Base-by-base conservation (phyloP, 2,329 filamentous ascomycete species). In the Cryoendolithus antarcticus region DNA sequence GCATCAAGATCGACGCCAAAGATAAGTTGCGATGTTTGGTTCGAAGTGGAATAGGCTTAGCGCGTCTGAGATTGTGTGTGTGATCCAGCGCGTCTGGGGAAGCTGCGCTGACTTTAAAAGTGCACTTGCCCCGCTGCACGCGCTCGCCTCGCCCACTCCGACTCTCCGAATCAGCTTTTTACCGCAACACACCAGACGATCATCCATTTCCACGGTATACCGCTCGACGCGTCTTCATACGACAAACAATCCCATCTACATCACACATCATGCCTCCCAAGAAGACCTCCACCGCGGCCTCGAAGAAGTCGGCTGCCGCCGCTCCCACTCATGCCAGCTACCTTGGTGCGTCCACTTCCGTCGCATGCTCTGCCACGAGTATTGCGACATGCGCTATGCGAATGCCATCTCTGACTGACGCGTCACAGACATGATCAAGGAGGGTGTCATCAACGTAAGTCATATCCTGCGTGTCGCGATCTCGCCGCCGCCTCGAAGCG, bases 361-460 rank as follows among this genome's bases (percentile, higher is more conserved):
- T 64, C 59, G 50, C 61, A 58, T 55, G 43, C 60, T 58, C 58
- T 61, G 53, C 62, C 57, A 47, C 47, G 24, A n/a, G 12, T 31
- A 35, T 33, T 30, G 12, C 8, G 24, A 34, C 32, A 29, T 30
- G n/a, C 2, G 13, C 8, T 4, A 3, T n/a, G 9, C n/a, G 5
- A 27, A 15, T 31, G 10, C n/a, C 5, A 27, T 28, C 32, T 15
- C n/a, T 19, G 31, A 15, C 39, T 41, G 35, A 40, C 30, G 29
- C 38, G 12, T 33, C 30, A 58, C 61, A 80, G 77, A 79, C 63
- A 80, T 82, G 77, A 78, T 82, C 63, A 80, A 79, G 65, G 76
- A 81, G 62, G 77, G 77, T 52, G 77, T 82, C 59, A 62, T 80
- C 57, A 74, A 72, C 64, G 77, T 82, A 63, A 77, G 77, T 80